Evolutionary conservation across 192 early-diverging fungal genomes (phyloP).

Genomic region (Glomus cerebriforme): DNA sequence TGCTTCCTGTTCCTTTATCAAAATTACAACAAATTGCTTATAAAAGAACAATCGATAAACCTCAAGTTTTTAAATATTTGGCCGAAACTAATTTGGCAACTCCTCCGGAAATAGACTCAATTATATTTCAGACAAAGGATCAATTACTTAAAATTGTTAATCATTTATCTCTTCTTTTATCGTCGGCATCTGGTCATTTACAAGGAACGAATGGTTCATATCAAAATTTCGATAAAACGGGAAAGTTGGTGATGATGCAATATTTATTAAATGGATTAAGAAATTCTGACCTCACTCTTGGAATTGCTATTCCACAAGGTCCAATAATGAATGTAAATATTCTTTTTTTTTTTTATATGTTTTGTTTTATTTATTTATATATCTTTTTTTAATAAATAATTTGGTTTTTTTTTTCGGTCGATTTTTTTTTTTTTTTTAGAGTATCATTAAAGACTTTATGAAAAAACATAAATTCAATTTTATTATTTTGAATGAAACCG

Average conservation of each 20-base stretch:
- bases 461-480: not conserved
- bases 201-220: not conserved
- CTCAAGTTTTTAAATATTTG: not conserved
- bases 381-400: too few species aligned
- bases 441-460: not conserved
- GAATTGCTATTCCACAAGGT: conserved; percentile 12
- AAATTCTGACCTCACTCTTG: not conserved
- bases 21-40: conserved; percentile 4
- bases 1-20: conserved; percentile 11
- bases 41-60: not conserved
- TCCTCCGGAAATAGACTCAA: not conserved
- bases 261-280: not conserved
- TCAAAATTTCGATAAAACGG: not conserved
- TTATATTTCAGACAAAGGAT: not conserved
- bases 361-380: too few species aligned
- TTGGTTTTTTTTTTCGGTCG: too few species aligned
- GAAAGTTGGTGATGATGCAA: not conserved
- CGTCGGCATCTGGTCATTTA: not conserved
- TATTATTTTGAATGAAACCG: not conserved
- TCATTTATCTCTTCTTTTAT: not conserved
- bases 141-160: conserved; percentile 11
- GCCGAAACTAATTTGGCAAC: not conserved
- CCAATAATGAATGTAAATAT: conserved; percentile 10
- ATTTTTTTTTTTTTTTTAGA: not conserved
- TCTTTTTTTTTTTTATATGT: not conserved